Conservation (phyloP, 2,329 filamentous ascomycete genomes). For the Ilyonectria destructans region DNA sequence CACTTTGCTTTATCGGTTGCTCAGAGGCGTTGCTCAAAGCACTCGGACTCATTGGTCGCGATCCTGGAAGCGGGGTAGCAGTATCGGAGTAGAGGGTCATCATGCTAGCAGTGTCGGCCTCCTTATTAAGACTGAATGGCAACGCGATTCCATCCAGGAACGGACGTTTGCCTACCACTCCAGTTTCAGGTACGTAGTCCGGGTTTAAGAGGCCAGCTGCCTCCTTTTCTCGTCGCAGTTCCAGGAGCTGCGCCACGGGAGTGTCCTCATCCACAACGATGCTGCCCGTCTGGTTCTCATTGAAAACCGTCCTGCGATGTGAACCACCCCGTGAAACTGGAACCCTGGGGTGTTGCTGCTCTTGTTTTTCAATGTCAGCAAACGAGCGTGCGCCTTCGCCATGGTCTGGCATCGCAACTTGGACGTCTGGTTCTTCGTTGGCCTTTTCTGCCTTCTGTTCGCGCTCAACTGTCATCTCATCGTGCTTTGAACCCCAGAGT, state of each 20-base stretch:
- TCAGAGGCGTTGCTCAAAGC: slow-evolving; percentile 16
- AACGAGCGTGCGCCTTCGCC: slow-evolving; percentile 62
- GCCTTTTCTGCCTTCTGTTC: slow-evolving; percentile 70
- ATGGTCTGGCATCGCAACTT: slow-evolving; percentile 57
- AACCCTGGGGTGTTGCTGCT: slow-evolving; percentile 45
- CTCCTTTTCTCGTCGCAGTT: slow-evolving; percentile 59
- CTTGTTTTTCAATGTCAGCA: slow-evolving; percentile 59
- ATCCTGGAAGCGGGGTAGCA: slow-evolving; percentile 49
- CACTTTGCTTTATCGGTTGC: slow-evolving; percentile 22
- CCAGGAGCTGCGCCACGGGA: slow-evolving; percentile 61
- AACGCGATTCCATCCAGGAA: slow-evolving; percentile 80
- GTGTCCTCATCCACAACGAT: slow-evolving; percentile 57
- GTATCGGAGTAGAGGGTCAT: slow-evolving; percentile 71
- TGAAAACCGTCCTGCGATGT: slow-evolving; percentile 63
- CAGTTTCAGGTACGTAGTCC: slow-evolving; percentile 62
- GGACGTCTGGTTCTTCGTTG: slow-evolving; percentile 54
- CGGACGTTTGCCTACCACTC: slow-evolving; percentile 74
- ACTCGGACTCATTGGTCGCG: slow-evolving; percentile 54
- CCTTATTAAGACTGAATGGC: slow-evolving; percentile 79
- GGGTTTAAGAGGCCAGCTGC: slow-evolving; percentile 61
- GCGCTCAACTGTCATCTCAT: slow-evolving; percentile 79
- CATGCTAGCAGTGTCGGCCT: slow-evolving; percentile 80
- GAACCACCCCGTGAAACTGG: slow-evolving; percentile 59
- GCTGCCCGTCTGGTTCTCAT: slow-evolving; percentile 66
- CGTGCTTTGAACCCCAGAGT: slow-evolving; percentile 90